These are phyloP conservation scores for Microdochium paspali DNA, from an alignment of 2,329 filamentous ascomycete species.

Conservation along the genomic window DNA sequence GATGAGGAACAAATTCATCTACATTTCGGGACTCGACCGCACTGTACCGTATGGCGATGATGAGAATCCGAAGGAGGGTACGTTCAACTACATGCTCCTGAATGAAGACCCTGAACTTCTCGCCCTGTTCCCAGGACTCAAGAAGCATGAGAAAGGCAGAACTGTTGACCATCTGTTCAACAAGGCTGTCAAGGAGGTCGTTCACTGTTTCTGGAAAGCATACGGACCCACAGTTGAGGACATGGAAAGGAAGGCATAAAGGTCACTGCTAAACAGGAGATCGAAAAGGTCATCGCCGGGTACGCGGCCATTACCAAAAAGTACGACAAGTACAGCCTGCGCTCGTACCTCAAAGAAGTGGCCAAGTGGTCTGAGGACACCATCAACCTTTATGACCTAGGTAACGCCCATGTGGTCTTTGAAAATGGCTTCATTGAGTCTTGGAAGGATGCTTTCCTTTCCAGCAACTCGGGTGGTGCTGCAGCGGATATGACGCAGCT, in stretches of 20 bases:
- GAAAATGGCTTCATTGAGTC: not conserved
- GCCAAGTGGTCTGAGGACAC: not conserved
- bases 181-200: not conserved
- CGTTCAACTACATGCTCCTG: not conserved
- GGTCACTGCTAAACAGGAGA: not conserved
- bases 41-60: not conserved
- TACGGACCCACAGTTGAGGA: not conserved
- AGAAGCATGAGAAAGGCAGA: not conserved
- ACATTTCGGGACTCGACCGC: not conserved
- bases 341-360: not conserved
- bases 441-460: not conserved
- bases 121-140: not conserved
- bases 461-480: not conserved
- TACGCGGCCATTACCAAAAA: not conserved
- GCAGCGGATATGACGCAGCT: not conserved
- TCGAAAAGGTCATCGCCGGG: not conserved
- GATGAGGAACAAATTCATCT: not conserved
- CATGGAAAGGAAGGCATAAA: not conserved
- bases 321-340: not conserved
- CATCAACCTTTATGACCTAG: not conserved
- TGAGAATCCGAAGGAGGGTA: not conserved
- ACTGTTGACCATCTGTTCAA: not conserved
- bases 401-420: not conserved
- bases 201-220: not conserved
- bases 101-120: not conserved